Percentiles rank a stretch among this genome's conserved stretches.
Conservation (phyloP, 352 stramenopile genomes). For the Globisporangium irregulare region DNA sequence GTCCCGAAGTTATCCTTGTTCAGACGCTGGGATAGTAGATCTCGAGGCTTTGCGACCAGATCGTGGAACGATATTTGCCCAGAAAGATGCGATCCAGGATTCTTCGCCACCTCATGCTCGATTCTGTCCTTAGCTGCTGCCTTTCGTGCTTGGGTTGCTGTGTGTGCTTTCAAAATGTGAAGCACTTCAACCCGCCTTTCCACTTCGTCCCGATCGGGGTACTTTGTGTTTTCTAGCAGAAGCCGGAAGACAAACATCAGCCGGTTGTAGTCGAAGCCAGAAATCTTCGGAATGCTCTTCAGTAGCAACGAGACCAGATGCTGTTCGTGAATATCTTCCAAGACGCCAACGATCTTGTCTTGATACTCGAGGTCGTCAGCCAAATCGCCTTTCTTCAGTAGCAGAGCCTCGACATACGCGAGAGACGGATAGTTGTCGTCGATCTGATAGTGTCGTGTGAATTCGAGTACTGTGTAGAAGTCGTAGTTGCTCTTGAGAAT, state of each 20-base stretch:
- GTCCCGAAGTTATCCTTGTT: constrained; percentile 46
- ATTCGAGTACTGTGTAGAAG: constrained; percentile 79
- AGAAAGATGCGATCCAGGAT: not conserved
- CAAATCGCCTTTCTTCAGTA: constrained; percentile 30
- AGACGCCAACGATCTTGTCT: constrained; percentile 70
- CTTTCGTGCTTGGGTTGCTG: constrained; percentile 9
- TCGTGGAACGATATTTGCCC: constrained; percentile 58
- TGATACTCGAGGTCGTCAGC: constrained; percentile 48
- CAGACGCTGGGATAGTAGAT: constrained; percentile 48
- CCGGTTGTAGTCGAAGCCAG: constrained; percentile 59
- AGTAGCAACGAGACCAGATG: constrained; percentile 54
- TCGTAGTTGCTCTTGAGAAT: constrained; percentile 71
- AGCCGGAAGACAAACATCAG: constrained; percentile 73
- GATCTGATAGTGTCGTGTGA: constrained; percentile 83
- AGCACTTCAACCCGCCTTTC: constrained; percentile 60
- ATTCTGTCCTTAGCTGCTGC: not conserved
- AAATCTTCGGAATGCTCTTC: constrained; percentile 50
- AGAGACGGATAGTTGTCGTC: constrained; percentile 72
- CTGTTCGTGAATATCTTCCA: constrained; percentile 80
- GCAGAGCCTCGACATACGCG: constrained; percentile 62
- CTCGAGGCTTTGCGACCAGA: constrained; percentile 53
- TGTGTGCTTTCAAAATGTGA: constrained; percentile 38
- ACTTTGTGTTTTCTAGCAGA: constrained; percentile 58
- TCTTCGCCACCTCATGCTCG: not conserved
- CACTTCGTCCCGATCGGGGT: constrained; percentile 55